Base-by-base conservation (phyloP, 371 early-diverging fungal species). In the Mucor irregularis region DNA sequence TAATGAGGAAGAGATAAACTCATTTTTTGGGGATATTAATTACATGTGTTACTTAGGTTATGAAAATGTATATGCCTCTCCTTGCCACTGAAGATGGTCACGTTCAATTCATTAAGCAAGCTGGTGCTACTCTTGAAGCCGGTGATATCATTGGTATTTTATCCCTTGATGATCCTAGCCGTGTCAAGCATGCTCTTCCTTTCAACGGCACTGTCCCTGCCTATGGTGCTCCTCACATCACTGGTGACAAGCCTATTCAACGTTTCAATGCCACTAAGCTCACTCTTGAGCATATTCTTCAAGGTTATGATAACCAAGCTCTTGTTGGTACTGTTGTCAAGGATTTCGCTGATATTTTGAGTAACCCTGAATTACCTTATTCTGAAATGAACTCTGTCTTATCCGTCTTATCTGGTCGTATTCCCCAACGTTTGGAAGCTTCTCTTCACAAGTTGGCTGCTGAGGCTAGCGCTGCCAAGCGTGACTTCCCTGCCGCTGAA, bases 31-130 rank as follows among this genome's bases (percentile, higher is more conserved):
- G n/a, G n/a, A n/a, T n/a, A n/a, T n/a, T n/a, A n/a, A n/a, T n/a
- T n/a, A 39, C 21, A 19, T 34, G 22, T 51, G 26, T 29, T 42
- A 2, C n/a, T n/a, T 62, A 76, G 76, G 98, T 98, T 62, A 99
- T 99, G 99, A 99, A 99, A 81, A 99, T 98, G 98, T 94, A 93
- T 73, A 97, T 97, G 96, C 97, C 96, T 50, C 78, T 99, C 64
- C 70, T 92, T 28, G 93, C 95, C 21, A 68, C 88, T 37, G 97
- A 97, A 68, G 90, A 90, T 70, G 98, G 97, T 54, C 77, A 90
- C 29, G 91, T 98, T 19, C 89, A 89, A 68, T 90, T 93, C 71
- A 85, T 88, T 68, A 91, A 94, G 71, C 96, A 93, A 65, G 89
- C 94, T 14, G 96, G 96, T 33, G 84, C 90, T 37, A 80, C 92